phyloP scores from a whole-genome alignment of 441 rosid species.

The Adansonia madagascariensis region DNA sequence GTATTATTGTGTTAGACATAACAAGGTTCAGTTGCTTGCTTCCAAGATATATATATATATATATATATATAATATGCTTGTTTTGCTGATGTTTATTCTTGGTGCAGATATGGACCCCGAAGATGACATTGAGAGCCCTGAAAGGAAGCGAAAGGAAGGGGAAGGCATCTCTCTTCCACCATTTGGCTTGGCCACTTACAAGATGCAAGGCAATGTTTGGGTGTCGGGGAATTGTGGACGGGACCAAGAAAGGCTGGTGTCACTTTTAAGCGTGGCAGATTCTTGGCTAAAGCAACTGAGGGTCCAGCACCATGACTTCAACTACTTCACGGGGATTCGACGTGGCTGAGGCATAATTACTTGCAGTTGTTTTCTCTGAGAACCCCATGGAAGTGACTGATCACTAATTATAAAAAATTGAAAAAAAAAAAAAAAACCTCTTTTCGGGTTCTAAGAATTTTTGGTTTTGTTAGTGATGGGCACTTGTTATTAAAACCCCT shows the following conservation, averaged over 20 bases:
- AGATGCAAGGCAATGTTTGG: constrained; percentile 97
- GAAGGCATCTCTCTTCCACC: constrained; percentile 66
- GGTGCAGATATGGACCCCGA: constrained; percentile 65
- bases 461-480: constrained; percentile 17
- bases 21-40: not conserved
- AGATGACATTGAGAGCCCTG: constrained; percentile 54
- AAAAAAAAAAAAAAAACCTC: constrained; percentile 17
- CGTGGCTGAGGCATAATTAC: constrained; percentile 50
- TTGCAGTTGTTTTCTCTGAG: not conserved
- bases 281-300: constrained; percentile 96
- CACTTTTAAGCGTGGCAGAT: constrained; percentile 90
- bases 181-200: constrained; percentile 91
- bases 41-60: not conserved
- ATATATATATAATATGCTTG: not conserved
- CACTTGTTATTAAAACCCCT: constrained; percentile 17
- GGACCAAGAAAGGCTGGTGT: constrained; percentile 77
- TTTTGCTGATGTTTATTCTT: not conserved
- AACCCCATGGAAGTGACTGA: constrained; percentile 26
- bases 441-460: constrained; percentile 21
- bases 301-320: constrained; percentile 97
- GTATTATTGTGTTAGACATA: too few species aligned
- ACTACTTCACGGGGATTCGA: constrained; percentile 74
- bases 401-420: not conserved
- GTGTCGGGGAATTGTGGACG: constrained; percentile 68
- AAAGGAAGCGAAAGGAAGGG: constrained; percentile 60